Conservation (phyloP, 1,284 basidiomycete species). For the Caloboletus firmus region DNA sequence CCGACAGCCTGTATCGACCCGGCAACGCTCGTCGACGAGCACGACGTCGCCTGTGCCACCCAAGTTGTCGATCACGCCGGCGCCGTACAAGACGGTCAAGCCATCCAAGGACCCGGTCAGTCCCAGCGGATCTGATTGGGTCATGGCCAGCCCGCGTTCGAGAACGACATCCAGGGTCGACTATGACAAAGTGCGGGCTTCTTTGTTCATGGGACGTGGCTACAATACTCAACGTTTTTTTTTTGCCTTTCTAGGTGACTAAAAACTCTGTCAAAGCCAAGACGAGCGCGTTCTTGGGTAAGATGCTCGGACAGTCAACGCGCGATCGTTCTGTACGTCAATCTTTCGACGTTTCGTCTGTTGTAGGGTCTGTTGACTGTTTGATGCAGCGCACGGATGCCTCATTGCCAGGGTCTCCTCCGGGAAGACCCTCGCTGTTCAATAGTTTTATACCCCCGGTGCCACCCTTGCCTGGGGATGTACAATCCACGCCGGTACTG, state of each 20-base stretch:
- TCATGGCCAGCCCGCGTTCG: conserved; percentile 46
- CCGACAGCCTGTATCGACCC: conserved; percentile 19
- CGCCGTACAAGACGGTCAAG: conserved; percentile 25
- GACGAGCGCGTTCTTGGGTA: conserved; percentile 74
- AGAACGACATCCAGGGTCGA: conserved; percentile 43
- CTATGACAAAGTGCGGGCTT: conserved; percentile 43
- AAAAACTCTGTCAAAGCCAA: conserved; percentile 71
- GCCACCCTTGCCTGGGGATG: conserved; percentile 60
- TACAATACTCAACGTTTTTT: neutral
- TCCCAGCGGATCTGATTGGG: conserved; percentile 51
- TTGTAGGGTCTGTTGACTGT: conserved; percentile 15
- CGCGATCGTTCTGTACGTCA: conserved; percentile 68
- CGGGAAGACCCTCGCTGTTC: conserved; percentile 38
- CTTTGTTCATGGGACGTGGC: neutral
- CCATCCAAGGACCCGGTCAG: conserved; percentile 30
- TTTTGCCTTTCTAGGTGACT: conserved; percentile 37
- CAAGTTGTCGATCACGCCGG: conserved; percentile 33
- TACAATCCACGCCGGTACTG: conserved; percentile 37
- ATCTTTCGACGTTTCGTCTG: conserved; percentile 6
- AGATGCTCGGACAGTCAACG: conserved; percentile 66
- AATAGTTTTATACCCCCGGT: conserved; percentile 65
- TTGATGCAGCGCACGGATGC: conserved; percentile 46
- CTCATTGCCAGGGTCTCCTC: conserved; percentile 22
- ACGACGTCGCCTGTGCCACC: conserved; percentile 29
- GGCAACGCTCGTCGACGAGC: conserved; percentile 39